phyloP scores from a whole-genome alignment of 2,329 filamentous ascomycete genomes.

The Chrysoporthe puriensis region DNA sequence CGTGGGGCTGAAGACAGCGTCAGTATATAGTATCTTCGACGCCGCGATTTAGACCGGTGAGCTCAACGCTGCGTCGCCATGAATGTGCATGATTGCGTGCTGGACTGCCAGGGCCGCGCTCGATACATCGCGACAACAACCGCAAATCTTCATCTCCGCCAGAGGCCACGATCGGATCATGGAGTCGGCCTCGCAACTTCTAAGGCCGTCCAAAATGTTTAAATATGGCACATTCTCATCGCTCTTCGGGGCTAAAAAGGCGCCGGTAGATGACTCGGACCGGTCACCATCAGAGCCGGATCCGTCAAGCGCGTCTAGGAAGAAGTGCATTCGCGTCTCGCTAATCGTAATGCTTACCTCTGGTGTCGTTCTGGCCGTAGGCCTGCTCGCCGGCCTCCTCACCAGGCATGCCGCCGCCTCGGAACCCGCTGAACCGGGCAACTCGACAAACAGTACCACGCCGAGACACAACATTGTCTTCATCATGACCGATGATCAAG shows the following conservation, averaged over 20 bases:
- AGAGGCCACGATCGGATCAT: not conserved
- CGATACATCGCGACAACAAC: not conserved
- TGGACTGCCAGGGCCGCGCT: not conserved
- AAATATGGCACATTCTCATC: slow-evolving; percentile 18
- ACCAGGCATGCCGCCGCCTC: slow-evolving; percentile 14
- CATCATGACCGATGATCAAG: slow-evolving; percentile 34
- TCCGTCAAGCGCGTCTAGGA: slow-evolving; percentile 11
- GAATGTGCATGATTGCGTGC: slow-evolving; percentile 27
- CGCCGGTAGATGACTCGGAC: not conserved
- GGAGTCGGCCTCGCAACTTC: slow-evolving; percentile 8
- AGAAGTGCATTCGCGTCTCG: slow-evolving; percentile 17
- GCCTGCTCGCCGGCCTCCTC: slow-evolving; percentile 25
- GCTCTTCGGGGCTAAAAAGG: slow-evolving; percentile 10
- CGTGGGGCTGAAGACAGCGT: slow-evolving; percentile 6
- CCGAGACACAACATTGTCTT: slow-evolving; percentile 33
- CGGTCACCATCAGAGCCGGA: not conserved
- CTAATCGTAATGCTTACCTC: slow-evolving; percentile 24
- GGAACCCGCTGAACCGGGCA: not conserved
- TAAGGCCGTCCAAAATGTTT: slow-evolving; percentile 14
- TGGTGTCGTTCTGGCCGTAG: slow-evolving; percentile 18
- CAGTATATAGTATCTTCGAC: slow-evolving; percentile 9
- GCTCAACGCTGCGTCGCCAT: slow-evolving; percentile 21
- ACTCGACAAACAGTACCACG: slow-evolving; percentile 4
- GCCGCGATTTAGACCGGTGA: not conserved
- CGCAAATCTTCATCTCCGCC: not conserved